Evolutionary conservation across 2,329 filamentous ascomycete genomes (phyloP).

Genomic region (Lecanoromycetidae sp.): DNA sequence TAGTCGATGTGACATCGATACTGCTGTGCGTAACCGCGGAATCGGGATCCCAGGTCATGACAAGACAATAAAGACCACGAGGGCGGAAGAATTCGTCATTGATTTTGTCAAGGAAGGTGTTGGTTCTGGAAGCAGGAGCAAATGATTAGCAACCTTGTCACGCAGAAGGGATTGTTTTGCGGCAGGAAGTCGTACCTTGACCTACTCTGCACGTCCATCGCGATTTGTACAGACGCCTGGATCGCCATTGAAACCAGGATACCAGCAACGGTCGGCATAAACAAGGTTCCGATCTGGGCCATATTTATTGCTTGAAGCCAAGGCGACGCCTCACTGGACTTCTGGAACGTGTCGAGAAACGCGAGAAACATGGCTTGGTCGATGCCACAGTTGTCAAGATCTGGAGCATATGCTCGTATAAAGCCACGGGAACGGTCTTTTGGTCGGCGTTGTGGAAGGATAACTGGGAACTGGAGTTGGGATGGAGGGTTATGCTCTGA

Average conservation of each 20-base stretch:
- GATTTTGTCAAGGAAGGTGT: conserved; percentile 43
- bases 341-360: conserved; percentile 28
- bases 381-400: conserved; percentile 26
- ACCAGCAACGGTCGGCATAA: conserved; percentile 1
- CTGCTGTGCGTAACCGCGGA: conserved; percentile 23
- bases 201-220: conserved; percentile 8
- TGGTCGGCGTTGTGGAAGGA: conserved; percentile 31
- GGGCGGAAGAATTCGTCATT: conserved; percentile 48
- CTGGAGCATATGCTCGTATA: conserved; percentile 30
- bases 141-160: no score
- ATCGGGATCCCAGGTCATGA: conserved; percentile 43
- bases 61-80: conserved; percentile 41
- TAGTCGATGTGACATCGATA: conserved; percentile 17
- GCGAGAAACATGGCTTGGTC: conserved; percentile 27
- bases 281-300: not conserved
- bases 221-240: conserved; percentile 1
- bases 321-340: conserved; percentile 20
- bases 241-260: not conserved
- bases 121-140: conserved; percentile 25
- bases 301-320: conserved; percentile 6
- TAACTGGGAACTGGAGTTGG: no score
- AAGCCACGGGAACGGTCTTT: conserved; percentile 28
- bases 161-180: no score
- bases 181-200: conserved; percentile 23
- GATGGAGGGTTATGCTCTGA: no score